phyloP scores from a whole-genome alignment of 495 filamentous ascomycete genomes.

The Hypomontagnella submonticulosa region DNA sequence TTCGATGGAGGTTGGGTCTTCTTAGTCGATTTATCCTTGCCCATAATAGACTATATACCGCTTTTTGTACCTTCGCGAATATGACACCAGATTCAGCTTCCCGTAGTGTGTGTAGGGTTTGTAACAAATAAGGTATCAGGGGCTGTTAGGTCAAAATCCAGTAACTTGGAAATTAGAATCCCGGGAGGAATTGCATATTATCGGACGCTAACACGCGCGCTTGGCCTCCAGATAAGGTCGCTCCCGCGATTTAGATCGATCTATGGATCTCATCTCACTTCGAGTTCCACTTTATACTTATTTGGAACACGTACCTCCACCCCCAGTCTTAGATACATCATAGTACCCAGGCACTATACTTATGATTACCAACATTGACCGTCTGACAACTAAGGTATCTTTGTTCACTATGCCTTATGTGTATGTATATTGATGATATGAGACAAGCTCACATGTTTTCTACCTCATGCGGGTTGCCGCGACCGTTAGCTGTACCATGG shows the following conservation, averaged over 20 bases:
- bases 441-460: slow-evolving; percentile 13
- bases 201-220: background rate
- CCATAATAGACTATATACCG: slow-evolving; percentile 9
- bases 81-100: background rate
- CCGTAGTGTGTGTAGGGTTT: background rate
- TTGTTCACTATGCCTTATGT: no score
- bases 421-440: no score
- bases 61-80: background rate
- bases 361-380: no score
- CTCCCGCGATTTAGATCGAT: slow-evolving; percentile 22
- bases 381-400: no score
- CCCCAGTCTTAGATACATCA: no score
- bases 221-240: slow-evolving; percentile 2
- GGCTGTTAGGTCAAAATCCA: background rate
- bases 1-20: slow-evolving; percentile 32
- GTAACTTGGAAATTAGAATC: slow-evolving; percentile 1
- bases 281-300: background rate
- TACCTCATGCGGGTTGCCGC: slow-evolving; percentile 6
- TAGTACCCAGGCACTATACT: no score
- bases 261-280: background rate
- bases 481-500: background rate
- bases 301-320: no score
- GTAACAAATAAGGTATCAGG: background rate
- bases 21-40: slow-evolving; percentile 33
- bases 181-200: slow-evolving; percentile 4